Conservation (phyloP, 2,329 filamentous ascomycete species). For the Neofusicoccum ribis region DNA sequence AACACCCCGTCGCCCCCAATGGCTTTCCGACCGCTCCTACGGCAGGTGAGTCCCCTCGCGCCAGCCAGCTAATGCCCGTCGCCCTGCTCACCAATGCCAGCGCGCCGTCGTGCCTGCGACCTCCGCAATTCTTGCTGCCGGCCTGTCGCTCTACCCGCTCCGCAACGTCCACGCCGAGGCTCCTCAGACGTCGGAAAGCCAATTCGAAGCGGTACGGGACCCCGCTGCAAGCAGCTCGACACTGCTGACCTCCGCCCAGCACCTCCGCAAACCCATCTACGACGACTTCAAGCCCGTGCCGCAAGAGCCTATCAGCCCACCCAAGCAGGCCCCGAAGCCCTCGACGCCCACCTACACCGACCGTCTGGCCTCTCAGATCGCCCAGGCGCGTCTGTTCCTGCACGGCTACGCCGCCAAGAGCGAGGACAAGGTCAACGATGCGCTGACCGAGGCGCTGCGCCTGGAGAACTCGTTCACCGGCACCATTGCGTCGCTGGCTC, state of each 20-base stretch:
- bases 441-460: constrained; percentile 77
- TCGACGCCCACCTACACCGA: constrained; percentile 77
- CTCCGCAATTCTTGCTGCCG: constrained; percentile 44
- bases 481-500: constrained; percentile 86
- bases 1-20: constrained; percentile 40
- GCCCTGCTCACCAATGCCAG: constrained; percentile 35
- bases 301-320: constrained; percentile 25
- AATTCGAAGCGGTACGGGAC: not conserved
- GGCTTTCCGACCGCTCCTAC: constrained; percentile 55
- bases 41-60: constrained; percentile 46
- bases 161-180: constrained; percentile 52
- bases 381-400: constrained; percentile 75
- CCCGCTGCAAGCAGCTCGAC: not conserved
- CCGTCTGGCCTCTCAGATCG: constrained; percentile 80
- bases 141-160: constrained; percentile 49
- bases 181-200: constrained; percentile 22
- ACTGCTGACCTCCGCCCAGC: constrained; percentile 17
- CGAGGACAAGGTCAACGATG: constrained; percentile 80
- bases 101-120: constrained; percentile 51
- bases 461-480: constrained; percentile 88
- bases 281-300: constrained; percentile 56
- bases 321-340: constrained; percentile 34
- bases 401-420: constrained; percentile 71
- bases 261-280: constrained; percentile 69
- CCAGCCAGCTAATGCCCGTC: constrained; percentile 20